A percentile compares a stretch with the other conserved stretches of the same genome.
Evolutionary conservation across 805 yeast genomes (phyloP).

Genomic region (Wickerhamomyces hampshirensis): DNA sequence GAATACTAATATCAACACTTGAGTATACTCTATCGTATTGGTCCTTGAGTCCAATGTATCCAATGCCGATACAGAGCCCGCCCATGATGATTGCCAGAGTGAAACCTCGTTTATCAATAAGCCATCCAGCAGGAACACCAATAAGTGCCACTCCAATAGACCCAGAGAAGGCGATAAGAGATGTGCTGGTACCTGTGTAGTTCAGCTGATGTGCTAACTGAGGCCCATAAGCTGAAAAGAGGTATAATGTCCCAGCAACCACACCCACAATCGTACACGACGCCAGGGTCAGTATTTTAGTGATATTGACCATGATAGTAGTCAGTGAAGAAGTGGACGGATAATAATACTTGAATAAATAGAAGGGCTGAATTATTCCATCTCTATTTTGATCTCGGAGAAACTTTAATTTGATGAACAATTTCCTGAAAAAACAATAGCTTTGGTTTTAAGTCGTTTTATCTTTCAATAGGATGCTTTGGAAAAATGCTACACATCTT

Average conservation of each 20-base stretch:
- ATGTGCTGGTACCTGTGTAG: conserved; percentile 58
- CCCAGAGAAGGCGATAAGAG: conserved; percentile 63
- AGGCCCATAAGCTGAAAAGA: conserved; percentile 75
- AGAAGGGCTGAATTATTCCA: too few relatives aligned
- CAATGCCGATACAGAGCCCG: conserved; percentile 41
- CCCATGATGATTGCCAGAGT: conserved; percentile 48
- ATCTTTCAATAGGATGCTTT: too few relatives aligned
- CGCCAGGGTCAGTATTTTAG: conserved; percentile 11
- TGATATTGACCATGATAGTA: conserved; percentile 6
- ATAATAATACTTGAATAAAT: too few relatives aligned
- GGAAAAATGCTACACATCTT: too few relatives aligned
- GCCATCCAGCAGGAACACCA: conserved; percentile 64
- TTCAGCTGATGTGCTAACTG: conserved; percentile 57
- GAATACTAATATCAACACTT: conserved; percentile 37
- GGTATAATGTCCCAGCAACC: conserved; percentile 69
- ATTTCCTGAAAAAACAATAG: too few relatives aligned
- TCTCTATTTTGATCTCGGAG: too few relatives aligned
- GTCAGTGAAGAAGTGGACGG: too few relatives aligned
- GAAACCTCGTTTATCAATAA: conserved; percentile 63
- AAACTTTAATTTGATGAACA: too few relatives aligned
- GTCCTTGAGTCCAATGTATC: conserved; percentile 50
- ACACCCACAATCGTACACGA: conserved; percentile 36
- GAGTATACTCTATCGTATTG: conserved; percentile 42
- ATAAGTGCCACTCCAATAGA: conserved; percentile 56
- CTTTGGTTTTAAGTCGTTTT: too few relatives aligned